Evolutionary conservation across 2,329 filamentous ascomycete species (phyloP).

Genomic region (Aspergillus sclerotialis): DNA sequence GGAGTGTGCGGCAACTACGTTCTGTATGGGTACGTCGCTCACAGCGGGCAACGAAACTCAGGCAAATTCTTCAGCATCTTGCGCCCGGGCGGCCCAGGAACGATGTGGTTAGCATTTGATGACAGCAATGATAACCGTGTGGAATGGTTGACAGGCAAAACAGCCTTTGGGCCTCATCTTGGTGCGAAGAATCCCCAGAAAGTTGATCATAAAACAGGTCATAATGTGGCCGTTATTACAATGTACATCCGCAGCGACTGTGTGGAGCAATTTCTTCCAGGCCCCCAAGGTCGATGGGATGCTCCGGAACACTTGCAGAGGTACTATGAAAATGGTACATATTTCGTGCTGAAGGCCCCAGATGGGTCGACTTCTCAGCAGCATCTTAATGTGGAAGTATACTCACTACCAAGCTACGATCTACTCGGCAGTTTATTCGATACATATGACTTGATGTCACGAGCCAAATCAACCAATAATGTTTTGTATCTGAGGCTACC

Average conservation of each 20-base stretch:
- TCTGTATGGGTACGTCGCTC: slow-evolving; percentile 55
- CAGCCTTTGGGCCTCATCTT: slow-evolving; percentile 47
- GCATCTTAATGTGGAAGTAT: slow-evolving; percentile 34
- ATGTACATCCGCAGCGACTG: slow-evolving; percentile 51
- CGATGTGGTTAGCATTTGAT: slow-evolving; percentile 54
- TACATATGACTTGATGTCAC: slow-evolving; percentile 37
- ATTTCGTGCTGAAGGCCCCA: slow-evolving; percentile 8
- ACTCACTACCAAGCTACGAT: slow-evolving; percentile 28
- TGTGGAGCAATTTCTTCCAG: slow-evolving; percentile 33
- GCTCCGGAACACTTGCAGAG: slow-evolving; percentile 33
- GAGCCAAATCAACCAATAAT: slow-evolving; percentile 25
- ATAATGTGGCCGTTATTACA: slow-evolving; percentile 48
- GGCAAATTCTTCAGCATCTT: slow-evolving; percentile 55
- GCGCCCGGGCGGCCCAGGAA: slow-evolving; percentile 49
- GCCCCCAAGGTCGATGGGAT: slow-evolving; percentile 42
- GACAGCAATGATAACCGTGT: slow-evolving; percentile 51
- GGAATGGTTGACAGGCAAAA: slow-evolving; percentile 49
- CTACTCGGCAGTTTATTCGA: slow-evolving; percentile 34
- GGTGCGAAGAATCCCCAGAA: slow-evolving; percentile 38
- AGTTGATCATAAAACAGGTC: slow-evolving; percentile 34
- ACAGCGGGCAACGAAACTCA: slow-evolving; percentile 52
- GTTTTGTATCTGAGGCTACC: slow-evolving; percentile 32
- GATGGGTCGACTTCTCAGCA: slow-evolving; percentile 7
- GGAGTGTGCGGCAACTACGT: slow-evolving; percentile 41
- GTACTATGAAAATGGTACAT: slow-evolving; percentile 30